A percentile compares a stretch with the other conserved stretches of the same genome.
Evolutionary conservation across 2,329 filamentous ascomycete genomes (phyloP).

Genomic region (Aquanectria penicillioides): DNA sequence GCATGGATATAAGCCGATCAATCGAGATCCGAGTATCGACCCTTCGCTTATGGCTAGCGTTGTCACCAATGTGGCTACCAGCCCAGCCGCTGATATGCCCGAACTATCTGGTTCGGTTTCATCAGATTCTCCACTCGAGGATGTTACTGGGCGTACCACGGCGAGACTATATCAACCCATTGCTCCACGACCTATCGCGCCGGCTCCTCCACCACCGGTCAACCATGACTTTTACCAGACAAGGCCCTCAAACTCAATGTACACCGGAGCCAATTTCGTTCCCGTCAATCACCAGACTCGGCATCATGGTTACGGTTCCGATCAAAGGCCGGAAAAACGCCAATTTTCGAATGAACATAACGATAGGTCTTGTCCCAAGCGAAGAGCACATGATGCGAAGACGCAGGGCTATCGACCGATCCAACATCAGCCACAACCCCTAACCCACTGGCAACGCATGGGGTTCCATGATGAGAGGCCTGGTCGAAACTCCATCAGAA

Average conservation of each 20-base stretch:
- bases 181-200: neutral
- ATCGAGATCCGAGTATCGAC: neutral
- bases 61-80: neutral
- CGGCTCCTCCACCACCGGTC: neutral
- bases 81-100: neutral
- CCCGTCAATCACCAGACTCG: neutral
- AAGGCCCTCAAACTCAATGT: neutral
- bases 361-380: conserved; percentile 6
- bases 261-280: neutral
- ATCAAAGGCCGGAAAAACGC: neutral
- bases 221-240: neutral
- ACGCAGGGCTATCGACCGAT: neutral
- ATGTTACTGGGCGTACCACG: neutral
- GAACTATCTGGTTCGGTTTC: neutral
- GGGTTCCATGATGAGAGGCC: conserved; percentile 12
- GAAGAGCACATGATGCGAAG: neutral
- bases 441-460: conserved; percentile 16
- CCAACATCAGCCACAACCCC: neutral
- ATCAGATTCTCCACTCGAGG: neutral
- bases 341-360: neutral
- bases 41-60: neutral
- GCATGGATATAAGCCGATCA: neutral
- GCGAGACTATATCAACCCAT: neutral
- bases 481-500: too few species aligned
- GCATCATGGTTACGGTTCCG: neutral